phyloP scores from a whole-genome alignment of 495 filamentous ascomycete species.

The Lindgomyces ingoldianus region DNA sequence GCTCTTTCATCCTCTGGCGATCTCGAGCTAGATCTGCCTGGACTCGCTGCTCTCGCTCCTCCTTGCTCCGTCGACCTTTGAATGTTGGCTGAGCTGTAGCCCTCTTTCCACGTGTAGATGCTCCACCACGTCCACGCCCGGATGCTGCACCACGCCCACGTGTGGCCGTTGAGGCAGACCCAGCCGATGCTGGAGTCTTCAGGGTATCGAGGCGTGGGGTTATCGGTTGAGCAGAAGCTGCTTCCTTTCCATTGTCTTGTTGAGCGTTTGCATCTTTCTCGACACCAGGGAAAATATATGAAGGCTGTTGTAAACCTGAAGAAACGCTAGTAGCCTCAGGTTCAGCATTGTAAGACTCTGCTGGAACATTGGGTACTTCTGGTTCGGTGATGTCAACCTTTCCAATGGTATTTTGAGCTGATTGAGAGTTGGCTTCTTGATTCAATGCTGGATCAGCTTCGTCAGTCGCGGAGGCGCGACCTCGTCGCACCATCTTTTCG shows the following conservation, averaged over 20 bases:
- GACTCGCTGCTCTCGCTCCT: conserved; percentile 36
- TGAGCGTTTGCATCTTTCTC: background rate
- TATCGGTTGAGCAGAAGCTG: conserved; percentile 3
- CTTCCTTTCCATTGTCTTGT: background rate
- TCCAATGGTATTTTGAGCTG: too few species aligned
- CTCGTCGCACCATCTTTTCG: too few species aligned
- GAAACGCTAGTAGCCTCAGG: background rate
- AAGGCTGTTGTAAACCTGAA: background rate
- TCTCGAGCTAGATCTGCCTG: conserved; percentile 19
- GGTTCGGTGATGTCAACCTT: too few species aligned
- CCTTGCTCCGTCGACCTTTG: conserved; percentile 36
- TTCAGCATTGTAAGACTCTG: background rate
- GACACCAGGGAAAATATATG: background rate
- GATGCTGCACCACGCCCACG: conserved; percentile 4
- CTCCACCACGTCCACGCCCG: background rate
- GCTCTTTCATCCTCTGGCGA: conserved; percentile 18
- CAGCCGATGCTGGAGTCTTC: conserved; percentile 6
- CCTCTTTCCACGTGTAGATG: conserved; percentile 20
- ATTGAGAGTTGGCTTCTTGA: too few species aligned
- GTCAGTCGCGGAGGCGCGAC: too few species aligned
- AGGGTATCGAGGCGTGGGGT: conserved; percentile 23
- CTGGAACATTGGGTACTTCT: too few species aligned
- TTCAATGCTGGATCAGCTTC: too few species aligned
- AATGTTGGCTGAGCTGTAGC: conserved; percentile 19
- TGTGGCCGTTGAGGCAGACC: conserved; percentile 8